Evolutionary conservation across 2,329 filamentous ascomycete genomes (phyloP), one percentile per base, ranked within the genome.

Genomic region (Curvularia sp.): DNA sequence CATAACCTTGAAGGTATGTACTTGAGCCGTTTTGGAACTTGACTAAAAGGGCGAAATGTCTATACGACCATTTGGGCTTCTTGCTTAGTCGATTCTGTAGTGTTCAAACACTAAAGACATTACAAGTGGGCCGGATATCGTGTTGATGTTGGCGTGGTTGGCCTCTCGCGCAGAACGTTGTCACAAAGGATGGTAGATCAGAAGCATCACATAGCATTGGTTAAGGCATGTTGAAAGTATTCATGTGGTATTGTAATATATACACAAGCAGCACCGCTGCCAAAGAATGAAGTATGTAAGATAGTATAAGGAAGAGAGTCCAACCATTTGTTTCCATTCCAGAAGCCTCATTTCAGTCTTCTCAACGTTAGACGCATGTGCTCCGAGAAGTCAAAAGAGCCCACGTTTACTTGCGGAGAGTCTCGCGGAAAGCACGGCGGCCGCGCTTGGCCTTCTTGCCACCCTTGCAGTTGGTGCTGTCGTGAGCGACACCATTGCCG

Each of bases 251-350:
- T 43, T 38, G n/a, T 10, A 53, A 39, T 46, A 53, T 53, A 2
- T 53, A 53, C 32, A 55, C 8, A 36, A 43, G 53, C 53, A 55
- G 53, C 53, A 49, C 46, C 28, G 53, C 53, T 43, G 46, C 53
- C 23, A 28, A 36, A 34, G 9, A 54, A 48, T 23, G 19, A 30
- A 18, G 30, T 48, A 25, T 42, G 12, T 48, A 46, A 43, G n/a
- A 32, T 21, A 45, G n/a, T 19, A 19, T 4, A 13, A 19, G 13
- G n/a, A 19, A 46, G 12, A 39, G 4, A 42, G 38, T 32, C 34
- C 48, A 42, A 32, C 48, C 25, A 21, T 23, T 45, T 30, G 19
- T 53, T 42, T 46, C 21, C 23, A 32, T 34, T 43, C 23, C 12
- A 15, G 36, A 21, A 43, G 19, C 10, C 27, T 27, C 34, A 18